Conservation (phyloP, 805 yeast genomes). For the Teunomyces kruisii region DNA sequence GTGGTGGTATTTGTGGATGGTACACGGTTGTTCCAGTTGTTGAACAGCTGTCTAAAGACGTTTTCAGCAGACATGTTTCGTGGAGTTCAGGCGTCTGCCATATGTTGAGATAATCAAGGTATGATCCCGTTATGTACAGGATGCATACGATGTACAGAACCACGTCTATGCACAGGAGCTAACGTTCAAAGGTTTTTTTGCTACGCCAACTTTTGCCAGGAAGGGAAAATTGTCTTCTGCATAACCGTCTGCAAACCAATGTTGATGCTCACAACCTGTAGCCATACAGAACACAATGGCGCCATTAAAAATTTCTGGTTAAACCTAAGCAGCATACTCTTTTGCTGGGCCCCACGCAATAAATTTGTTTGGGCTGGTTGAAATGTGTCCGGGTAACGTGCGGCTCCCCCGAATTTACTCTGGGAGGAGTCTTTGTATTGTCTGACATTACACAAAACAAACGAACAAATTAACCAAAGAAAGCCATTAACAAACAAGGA, state of each 20-base stretch:
- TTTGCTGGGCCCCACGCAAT: not conserved
- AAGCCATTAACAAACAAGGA: not conserved
- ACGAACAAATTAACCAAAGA: not conserved
- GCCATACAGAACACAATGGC: too few relatives aligned
- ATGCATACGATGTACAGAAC: too few relatives aligned
- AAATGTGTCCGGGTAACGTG: slow-evolving; percentile 8
- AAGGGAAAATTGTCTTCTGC: too few relatives aligned
- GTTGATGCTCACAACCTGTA: too few relatives aligned
- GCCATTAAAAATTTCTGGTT: not conserved
- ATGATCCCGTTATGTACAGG: too few relatives aligned
- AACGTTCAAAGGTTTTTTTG: too few relatives aligned
- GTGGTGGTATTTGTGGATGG: slow-evolving; percentile 7
- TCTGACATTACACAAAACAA: not conserved
- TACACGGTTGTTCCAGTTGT: slow-evolving; percentile 26
- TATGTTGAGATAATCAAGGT: not conserved
- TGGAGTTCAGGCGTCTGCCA: not conserved
- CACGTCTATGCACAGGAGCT: too few relatives aligned
- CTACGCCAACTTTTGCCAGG: too few relatives aligned
- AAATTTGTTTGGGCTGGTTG: not conserved
- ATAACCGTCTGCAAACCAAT: too few relatives aligned
- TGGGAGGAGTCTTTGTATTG: too few relatives aligned
- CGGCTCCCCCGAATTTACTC: not conserved
- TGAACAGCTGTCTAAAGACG: slow-evolving; percentile 33
- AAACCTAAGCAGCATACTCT: not conserved
- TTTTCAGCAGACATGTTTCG: slow-evolving; percentile 27